Conservation (phyloP, 306 rosid species). For the Bauhinia variegata region DNA sequence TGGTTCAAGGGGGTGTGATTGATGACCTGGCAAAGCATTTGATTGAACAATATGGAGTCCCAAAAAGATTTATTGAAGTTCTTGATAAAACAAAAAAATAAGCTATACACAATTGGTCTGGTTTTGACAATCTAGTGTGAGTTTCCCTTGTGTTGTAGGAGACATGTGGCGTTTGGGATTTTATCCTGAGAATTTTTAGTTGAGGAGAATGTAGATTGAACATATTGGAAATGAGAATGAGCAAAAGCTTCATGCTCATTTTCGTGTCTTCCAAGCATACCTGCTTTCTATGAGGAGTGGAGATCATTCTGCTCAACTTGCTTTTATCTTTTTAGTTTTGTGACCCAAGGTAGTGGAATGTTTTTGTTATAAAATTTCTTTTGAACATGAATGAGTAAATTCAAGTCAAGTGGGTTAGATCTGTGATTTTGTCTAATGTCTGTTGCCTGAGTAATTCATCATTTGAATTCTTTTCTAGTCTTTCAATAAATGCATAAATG, state of each 20-base stretch:
- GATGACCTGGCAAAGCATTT: constrained; percentile 82
- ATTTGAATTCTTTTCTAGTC: too few relatives aligned
- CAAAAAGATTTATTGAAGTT: constrained; percentile 89
- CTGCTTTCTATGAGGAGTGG: background rate
- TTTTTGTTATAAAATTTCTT: too few relatives aligned
- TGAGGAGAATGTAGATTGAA: constrained; percentile 21
- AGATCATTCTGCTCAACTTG: background rate
- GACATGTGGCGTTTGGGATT: constrained; percentile 32
- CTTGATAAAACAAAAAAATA: constrained; percentile 80
- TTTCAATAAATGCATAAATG: too few relatives aligned
- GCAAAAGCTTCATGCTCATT: constrained; percentile 27
- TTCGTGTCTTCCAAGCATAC: background rate
- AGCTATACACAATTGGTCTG: constrained; percentile 20
- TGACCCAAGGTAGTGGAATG: too few relatives aligned
- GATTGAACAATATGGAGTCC: constrained; percentile 87
- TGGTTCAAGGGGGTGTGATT: constrained; percentile 95
- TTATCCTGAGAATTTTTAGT: background rate
- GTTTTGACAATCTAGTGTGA: background rate
- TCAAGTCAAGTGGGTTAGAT: too few relatives aligned
- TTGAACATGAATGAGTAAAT: too few relatives aligned
- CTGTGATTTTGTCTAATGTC: too few relatives aligned
- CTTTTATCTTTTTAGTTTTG: too few relatives aligned
- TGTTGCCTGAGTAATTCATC: too few relatives aligned
- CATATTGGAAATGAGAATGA: constrained; percentile 6
- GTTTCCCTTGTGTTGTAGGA: constrained; percentile 12